Evolutionary conservation across 805 yeast genomes (phyloP).

Genomic region (Candida insectalens): DNA sequence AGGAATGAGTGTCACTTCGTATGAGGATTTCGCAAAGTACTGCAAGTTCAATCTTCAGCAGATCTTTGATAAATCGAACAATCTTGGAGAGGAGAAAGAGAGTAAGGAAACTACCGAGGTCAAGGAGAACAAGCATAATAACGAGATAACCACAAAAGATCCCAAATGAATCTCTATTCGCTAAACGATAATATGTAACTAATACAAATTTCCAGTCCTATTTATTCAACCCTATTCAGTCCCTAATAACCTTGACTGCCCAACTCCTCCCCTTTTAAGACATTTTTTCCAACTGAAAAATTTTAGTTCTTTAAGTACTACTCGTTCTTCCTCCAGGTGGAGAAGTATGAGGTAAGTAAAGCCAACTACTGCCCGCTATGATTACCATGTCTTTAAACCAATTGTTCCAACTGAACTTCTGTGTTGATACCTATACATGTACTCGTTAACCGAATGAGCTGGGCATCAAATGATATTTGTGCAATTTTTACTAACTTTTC

Average conservation of each 20-base stretch:
- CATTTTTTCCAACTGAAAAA: too few relatives aligned
- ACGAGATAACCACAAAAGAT: too few relatives aligned
- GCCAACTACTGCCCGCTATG: constrained; percentile 27
- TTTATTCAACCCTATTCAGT: too few relatives aligned
- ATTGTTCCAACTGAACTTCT: constrained; percentile 48
- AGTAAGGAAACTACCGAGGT: constrained; percentile 1
- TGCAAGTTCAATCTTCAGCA: constrained; percentile 76
- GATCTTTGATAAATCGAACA: constrained; percentile 43
- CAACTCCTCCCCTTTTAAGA: too few relatives aligned
- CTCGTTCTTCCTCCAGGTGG: too few relatives aligned
- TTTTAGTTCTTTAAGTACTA: too few relatives aligned
- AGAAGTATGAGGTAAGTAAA: too few relatives aligned
- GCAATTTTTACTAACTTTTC: too few relatives aligned
- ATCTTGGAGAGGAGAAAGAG: constrained; percentile 6
- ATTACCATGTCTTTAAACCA: constrained; percentile 38
- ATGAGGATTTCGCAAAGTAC: constrained; percentile 40
- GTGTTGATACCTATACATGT: not conserved
- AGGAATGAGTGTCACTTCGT: constrained; percentile 75
- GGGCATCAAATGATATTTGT: not conserved
- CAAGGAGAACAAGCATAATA: not conserved
- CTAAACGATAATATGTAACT: not conserved
- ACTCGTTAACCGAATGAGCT: constrained; percentile 3
- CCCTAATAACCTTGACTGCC: too few relatives aligned
- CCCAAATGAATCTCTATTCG: too few relatives aligned
- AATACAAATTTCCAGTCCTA: not conserved